phyloP scores from a whole-genome alignment of 2,329 filamentous ascomycete species.

The Aspergillus ruber region DNA sequence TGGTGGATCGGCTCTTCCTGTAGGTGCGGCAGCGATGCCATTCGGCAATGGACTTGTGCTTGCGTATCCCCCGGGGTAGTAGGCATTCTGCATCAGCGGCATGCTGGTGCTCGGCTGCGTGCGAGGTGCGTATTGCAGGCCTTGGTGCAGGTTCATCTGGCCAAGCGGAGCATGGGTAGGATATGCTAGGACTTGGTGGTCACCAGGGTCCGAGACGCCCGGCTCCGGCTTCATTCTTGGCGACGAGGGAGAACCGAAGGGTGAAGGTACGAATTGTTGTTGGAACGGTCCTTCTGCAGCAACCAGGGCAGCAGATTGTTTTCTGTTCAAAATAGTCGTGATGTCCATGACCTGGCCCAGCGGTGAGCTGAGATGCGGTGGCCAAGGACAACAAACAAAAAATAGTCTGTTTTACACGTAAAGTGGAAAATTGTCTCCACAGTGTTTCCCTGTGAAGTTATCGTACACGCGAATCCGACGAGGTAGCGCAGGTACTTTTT shows the following conservation, averaged over 20 bases:
- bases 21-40: constrained; percentile 27
- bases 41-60: constrained; percentile 42
- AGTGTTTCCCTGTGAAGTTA: neutral
- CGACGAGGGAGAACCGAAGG: constrained; percentile 23
- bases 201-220: constrained; percentile 50
- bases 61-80: constrained; percentile 44
- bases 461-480: neutral
- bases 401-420: neutral
- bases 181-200: constrained; percentile 52
- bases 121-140: constrained; percentile 50
- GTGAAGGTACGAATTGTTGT: constrained; percentile 37
- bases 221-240: constrained; percentile 56
- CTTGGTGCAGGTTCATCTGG: constrained; percentile 47
- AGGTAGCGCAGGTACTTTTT: neutral
- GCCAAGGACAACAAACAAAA: constrained; percentile 22
- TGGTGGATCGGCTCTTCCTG: constrained; percentile 43
- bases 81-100: constrained; percentile 51
- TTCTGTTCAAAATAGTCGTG: constrained; percentile 47
- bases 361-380: constrained; percentile 23
- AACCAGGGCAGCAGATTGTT: constrained; percentile 40
- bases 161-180: constrained; percentile 50
- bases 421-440: neutral
- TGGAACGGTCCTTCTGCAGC: constrained; percentile 39
- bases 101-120: constrained; percentile 47
- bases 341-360: constrained; percentile 45